A percentile compares a stretch with the other conserved stretches of the same genome.
These are phyloP conservation scores for Suillus paluster DNA, from an alignment of 768 basidiomycete genomes.

Conservation along the genomic window DNA sequence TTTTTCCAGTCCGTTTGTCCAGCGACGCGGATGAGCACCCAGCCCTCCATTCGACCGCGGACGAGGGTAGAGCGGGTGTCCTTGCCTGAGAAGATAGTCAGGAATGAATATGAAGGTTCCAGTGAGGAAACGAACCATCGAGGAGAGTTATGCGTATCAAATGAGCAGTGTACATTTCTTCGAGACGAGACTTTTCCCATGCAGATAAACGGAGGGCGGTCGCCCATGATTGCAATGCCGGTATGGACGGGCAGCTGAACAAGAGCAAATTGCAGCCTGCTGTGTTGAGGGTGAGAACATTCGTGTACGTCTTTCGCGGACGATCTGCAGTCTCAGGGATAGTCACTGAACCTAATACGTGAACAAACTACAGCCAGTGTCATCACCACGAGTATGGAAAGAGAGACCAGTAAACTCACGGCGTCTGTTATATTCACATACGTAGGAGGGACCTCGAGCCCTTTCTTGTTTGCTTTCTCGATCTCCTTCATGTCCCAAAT, in stretches of 20 bases:
- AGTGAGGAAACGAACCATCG: constrained; percentile 39
- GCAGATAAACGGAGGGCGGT: constrained; percentile 86
- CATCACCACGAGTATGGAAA: constrained; percentile 14
- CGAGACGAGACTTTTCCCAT: constrained; percentile 94
- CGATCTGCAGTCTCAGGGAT: constrained; percentile 54
- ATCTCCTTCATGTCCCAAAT: constrained; percentile 92
- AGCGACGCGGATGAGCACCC: constrained; percentile 88
- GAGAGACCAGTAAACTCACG: constrained; percentile 50
- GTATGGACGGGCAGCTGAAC: constrained; percentile 81
- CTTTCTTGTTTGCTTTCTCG: constrained; percentile 79
- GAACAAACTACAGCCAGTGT: constrained; percentile 59
- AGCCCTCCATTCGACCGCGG: constrained; percentile 84
- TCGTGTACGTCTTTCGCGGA: constrained; percentile 63
- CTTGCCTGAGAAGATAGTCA: constrained; percentile 37
- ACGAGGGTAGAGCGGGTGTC: constrained; percentile 66
- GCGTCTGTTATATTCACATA: constrained; percentile 91
- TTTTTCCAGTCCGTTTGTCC: constrained; percentile 98
- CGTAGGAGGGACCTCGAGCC: constrained; percentile 81
- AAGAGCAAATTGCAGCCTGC: constrained; percentile 90
- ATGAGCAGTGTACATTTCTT: constrained; percentile 98
- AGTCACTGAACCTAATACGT: constrained; percentile 77
- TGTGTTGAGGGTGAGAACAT: constrained; percentile 91
- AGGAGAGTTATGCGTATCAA: constrained; percentile 79
- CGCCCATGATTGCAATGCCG: constrained; percentile 84
- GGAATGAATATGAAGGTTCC: constrained; percentile 31